Evolutionary conservation across 75 land plant genomes (phyloP), one percentile per base, ranked within the genome.

Genomic region (Adiantum capillusveneris): DNA sequence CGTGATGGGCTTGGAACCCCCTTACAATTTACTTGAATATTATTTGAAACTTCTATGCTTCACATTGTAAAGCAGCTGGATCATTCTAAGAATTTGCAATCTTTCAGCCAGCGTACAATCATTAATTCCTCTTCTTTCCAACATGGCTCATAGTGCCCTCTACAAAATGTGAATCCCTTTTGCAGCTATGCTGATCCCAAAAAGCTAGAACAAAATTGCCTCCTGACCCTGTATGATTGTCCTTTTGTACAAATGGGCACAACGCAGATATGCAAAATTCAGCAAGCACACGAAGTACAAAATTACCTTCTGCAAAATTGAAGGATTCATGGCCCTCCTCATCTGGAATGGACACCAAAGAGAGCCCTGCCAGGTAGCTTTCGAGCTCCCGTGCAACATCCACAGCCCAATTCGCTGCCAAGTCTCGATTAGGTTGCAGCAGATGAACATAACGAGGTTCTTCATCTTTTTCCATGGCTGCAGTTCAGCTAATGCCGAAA

Each of bases 261-360:
- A 9, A 9, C 12, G 7, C 12, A 39, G 12, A 39, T 39, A 13
- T 39, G 42, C 42, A 39, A 39, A 39, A 39, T 39, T 39, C 42
- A 13, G 42, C 42, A 7, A 39, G 42, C 42, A 39, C 42, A 9
- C 7, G 42, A 7, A n/a, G n/a, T n/a, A n/a, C n/a, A 46, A 46
- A 53, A 22, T 53, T 30, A 90, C 97, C 97, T 79, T 92, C 84
- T n/a, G 97, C 89, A 59, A 92, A 92, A 58, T 92, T 92, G 12
- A 92, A 74, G 11, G 85, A 71, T 6, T 45, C 41, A 19, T 60
- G 58, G 53, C 58, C 71, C 16, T 56, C 66, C 14, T 69, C 76
- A 12, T 63, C 78, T 1, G 44, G 57, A 24, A 78, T 44, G 13
- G 82, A 67, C n/a, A 86, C 74, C 44, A 85, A 71, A 44, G 81